Evolutionary conservation across 1,284 basidiomycete species (phyloP).

Genomic region (Golubevia sp.): DNA sequence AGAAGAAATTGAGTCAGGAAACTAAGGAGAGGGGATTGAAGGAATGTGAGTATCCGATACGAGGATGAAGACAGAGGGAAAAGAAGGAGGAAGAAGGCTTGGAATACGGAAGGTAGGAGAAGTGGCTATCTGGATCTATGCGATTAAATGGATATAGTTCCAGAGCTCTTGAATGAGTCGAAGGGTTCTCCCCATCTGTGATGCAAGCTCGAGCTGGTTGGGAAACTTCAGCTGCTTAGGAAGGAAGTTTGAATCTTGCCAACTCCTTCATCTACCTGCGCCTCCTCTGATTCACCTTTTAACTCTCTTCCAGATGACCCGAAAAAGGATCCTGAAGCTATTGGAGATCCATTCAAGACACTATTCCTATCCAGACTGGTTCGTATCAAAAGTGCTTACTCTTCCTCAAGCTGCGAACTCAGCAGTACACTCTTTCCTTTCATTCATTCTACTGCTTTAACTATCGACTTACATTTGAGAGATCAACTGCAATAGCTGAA

Average conservation of each 20-base stretch:
- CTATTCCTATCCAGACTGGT: conserved; percentile 87
- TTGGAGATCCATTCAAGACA: conserved; percentile 97
- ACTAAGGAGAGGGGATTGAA: conserved; percentile 11
- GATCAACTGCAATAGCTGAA: too few relatives aligned
- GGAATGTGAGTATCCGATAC: conserved; percentile 19
- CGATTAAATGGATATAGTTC: too few relatives aligned
- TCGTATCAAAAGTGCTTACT: background rate
- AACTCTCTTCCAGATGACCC: conserved; percentile 75
- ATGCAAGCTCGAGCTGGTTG: too few relatives aligned
- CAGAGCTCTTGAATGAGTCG: too few relatives aligned
- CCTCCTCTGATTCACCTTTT: background rate
- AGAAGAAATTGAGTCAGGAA: conserved; percentile 13
- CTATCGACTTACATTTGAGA: background rate
- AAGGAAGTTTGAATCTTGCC: too few relatives aligned
- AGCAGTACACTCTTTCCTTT: conserved; percentile 27
- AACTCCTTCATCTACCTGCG: too few relatives aligned
- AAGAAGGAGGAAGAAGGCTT: background rate
- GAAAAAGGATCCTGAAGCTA: conserved; percentile 84
- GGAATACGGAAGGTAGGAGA: background rate
- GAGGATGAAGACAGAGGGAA: too few relatives aligned
- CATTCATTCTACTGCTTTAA: conserved; percentile 44
- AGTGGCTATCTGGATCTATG: too few relatives aligned
- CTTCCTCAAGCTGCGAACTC: conserved; percentile 17
- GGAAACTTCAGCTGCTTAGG: too few relatives aligned
- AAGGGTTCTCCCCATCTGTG: too few relatives aligned